Evolutionary conservation across 805 yeast species (phyloP).

Genomic region (Hanseniaspora thailandica): DNA sequence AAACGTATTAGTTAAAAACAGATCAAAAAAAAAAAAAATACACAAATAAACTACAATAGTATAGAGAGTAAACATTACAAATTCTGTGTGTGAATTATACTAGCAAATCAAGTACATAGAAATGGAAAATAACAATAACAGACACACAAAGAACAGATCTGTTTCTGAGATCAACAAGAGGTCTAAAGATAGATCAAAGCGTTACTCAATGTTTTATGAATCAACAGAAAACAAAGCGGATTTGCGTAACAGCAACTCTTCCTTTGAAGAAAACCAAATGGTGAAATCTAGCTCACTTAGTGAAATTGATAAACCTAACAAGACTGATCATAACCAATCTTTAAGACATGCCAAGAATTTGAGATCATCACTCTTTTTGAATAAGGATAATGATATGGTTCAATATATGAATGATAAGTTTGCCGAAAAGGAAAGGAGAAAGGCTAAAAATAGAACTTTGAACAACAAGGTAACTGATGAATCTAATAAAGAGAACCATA

Average conservation of each 20-base stretch:
- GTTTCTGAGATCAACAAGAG: not conserved
- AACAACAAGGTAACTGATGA: not conserved
- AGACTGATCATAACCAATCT: slow-evolving; percentile 18
- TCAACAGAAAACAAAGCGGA: not conserved
- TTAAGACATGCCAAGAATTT: slow-evolving; percentile 28
- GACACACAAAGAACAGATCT: not conserved
- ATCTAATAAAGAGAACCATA: not conserved
- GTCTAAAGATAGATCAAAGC: slow-evolving; percentile 1
- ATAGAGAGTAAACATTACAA: not conserved
- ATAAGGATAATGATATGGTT: slow-evolving; percentile 18
- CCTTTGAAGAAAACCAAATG: not conserved
- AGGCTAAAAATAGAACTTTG: not conserved
- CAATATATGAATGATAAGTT: slow-evolving; percentile 3
- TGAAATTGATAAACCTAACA: not conserved
- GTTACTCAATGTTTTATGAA: slow-evolving; percentile 14
- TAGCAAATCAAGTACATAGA: not conserved
- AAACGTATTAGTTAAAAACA: not conserved
- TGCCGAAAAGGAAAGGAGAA: not conserved
- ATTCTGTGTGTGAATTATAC: no score
- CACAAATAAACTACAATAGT: no score
- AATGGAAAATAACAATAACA: not conserved
- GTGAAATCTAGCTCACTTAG: slow-evolving; percentile 4
- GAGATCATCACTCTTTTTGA: slow-evolving; percentile 26
- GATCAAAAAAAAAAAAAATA: not conserved
- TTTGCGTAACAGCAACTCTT: not conserved